Evolutionary conservation across 805 yeast genomes (phyloP).

Genomic region (Isabelozyma gotoi): DNA sequence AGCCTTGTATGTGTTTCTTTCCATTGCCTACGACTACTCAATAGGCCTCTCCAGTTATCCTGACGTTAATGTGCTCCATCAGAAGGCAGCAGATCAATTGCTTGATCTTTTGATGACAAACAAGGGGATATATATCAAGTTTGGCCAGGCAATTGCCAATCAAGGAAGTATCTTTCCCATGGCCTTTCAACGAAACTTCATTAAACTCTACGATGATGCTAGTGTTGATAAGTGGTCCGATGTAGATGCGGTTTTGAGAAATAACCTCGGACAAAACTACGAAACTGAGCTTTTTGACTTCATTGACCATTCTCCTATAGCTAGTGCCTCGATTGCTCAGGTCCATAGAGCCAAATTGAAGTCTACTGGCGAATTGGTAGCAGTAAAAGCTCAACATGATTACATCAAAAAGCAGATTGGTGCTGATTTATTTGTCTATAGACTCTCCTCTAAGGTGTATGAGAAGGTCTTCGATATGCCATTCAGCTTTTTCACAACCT

Average conservation of each 20-base stretch:
- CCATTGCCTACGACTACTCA: slow-evolving; percentile 61
- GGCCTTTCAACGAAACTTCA: slow-evolving; percentile 59
- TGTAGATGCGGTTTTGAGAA: slow-evolving; percentile 39
- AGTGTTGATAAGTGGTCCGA: slow-evolving; percentile 55
- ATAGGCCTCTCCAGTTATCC: slow-evolving; percentile 38
- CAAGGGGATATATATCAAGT: slow-evolving; percentile 61
- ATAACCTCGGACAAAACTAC: slow-evolving; percentile 45
- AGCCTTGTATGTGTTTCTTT: slow-evolving; percentile 46
- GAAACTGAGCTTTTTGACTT: slow-evolving; percentile 33
- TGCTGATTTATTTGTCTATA: slow-evolving; percentile 62
- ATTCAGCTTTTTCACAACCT: slow-evolving; percentile 52
- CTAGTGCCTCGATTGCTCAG: slow-evolving; percentile 76
- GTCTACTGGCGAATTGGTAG: slow-evolving; percentile 50
- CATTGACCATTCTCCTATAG: slow-evolving; percentile 60
- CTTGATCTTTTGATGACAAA: slow-evolving; percentile 28
- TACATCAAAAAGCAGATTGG: slow-evolving; percentile 59
- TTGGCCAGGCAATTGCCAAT: slow-evolving; percentile 79
- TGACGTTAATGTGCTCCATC: slow-evolving; percentile 54
- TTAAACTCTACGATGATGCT: slow-evolving; percentile 64
- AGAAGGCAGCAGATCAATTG: slow-evolving; percentile 47
- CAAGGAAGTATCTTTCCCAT: slow-evolving; percentile 69
- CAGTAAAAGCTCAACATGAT: slow-evolving; percentile 66
- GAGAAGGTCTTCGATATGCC: slow-evolving; percentile 66
- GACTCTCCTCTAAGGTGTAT: slow-evolving; percentile 50
- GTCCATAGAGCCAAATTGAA: slow-evolving; percentile 56